Evolutionary conservation across 306 rosid genomes (phyloP).

Genomic region (Canavalia gladiata): DNA sequence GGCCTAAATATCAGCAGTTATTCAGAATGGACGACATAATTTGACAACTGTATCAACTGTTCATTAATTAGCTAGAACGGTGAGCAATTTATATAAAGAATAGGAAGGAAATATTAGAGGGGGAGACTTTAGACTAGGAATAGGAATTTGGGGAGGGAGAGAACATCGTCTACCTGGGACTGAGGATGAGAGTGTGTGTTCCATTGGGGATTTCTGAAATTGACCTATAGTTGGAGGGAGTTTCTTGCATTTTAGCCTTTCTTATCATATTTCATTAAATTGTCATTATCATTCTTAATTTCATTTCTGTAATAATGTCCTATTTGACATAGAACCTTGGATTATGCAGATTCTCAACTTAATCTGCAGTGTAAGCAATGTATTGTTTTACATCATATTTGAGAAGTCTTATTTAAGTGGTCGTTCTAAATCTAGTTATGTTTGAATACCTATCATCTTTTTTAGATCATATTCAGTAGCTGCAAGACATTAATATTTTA

Average conservation of each 20-base stretch:
- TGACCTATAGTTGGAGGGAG: background rate
- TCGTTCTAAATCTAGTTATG: background rate
- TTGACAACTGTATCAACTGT: background rate
- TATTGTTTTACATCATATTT: constrained; percentile 8
- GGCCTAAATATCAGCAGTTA: background rate
- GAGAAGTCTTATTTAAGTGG: constrained; percentile 2
- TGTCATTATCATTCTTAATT: background rate
- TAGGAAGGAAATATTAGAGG: background rate
- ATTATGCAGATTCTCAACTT: constrained; percentile 28
- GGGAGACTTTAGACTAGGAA: background rate
- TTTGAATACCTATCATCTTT: constrained; percentile 7
- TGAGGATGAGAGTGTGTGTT: background rate
- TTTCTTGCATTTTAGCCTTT: constrained; percentile 31
- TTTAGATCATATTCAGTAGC: constrained; percentile 12
- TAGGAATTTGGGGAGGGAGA: background rate
- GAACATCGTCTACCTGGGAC: background rate
- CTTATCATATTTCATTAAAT: background rate
- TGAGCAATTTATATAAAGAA: background rate
- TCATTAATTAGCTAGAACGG: background rate
- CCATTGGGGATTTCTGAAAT: background rate
- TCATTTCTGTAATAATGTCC: constrained; percentile 9
- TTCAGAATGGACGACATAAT: background rate
- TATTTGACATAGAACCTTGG: constrained; percentile 19
- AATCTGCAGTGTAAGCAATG: background rate
- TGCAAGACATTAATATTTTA: constrained; percentile 16